Evolutionary conservation across 2,329 filamentous ascomycete genomes (phyloP).

Genomic region (Venturia effusa): DNA sequence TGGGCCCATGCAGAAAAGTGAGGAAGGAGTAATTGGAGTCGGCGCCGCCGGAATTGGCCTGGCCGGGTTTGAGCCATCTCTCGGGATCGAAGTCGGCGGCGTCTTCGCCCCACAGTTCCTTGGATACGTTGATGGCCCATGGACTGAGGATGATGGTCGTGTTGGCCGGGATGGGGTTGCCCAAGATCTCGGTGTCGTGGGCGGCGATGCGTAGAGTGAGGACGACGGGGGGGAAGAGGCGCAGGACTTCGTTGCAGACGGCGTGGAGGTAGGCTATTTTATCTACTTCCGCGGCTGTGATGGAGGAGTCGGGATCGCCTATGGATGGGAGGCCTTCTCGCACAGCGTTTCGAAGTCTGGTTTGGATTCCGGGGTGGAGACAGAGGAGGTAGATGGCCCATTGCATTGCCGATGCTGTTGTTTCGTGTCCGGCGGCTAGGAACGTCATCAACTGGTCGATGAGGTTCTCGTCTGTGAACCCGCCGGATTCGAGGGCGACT

Average conservation of each 20-base stretch:
- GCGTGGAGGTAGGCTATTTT: constrained; percentile 65
- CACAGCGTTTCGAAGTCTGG: constrained; percentile 34
- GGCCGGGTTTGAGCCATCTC: constrained; percentile 37
- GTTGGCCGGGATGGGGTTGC: constrained; percentile 53
- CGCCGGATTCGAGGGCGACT: constrained; percentile 65
- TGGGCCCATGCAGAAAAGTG: constrained; percentile 77
- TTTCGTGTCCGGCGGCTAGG: constrained; percentile 57
- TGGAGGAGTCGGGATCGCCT: constrained; percentile 22
- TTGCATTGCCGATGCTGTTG: constrained; percentile 39
- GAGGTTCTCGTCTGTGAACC: constrained; percentile 68
- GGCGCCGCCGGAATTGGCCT: constrained; percentile 56
- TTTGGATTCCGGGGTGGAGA: constrained; percentile 32
- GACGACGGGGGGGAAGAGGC: constrained; percentile 57
- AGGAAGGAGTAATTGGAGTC: constrained; percentile 65
- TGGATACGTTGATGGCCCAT: constrained; percentile 54
- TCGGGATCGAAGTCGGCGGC: constrained; percentile 49
- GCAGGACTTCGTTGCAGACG: constrained; percentile 61
- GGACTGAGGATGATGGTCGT: constrained; percentile 53
- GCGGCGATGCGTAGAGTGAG: constrained; percentile 53
- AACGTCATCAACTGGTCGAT: constrained; percentile 88
- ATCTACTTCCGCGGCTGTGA: constrained; percentile 49
- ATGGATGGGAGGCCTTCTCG: constrained; percentile 31
- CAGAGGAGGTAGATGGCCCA: constrained; percentile 38
- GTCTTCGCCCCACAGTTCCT: constrained; percentile 59
- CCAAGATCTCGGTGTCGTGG: constrained; percentile 51